Conservation (phyloP, 2,329 filamentous ascomycete genomes). For the Scedosporium dehoogii region DNA sequence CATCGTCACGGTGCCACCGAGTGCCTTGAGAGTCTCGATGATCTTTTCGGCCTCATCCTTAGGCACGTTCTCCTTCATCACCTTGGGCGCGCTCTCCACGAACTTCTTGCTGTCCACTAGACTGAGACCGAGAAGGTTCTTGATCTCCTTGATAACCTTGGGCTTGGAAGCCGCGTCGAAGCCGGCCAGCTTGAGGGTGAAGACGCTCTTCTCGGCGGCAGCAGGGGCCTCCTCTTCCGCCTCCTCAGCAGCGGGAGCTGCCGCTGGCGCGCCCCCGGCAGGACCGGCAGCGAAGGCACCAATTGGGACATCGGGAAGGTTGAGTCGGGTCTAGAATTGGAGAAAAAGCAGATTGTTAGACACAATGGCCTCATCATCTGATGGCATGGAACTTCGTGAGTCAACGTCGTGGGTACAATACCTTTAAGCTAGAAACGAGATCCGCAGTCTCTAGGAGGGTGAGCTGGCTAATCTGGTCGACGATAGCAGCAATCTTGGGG, state of each 20-base stretch:
- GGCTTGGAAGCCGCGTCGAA: constrained; percentile 87
- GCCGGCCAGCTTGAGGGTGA: constrained; percentile 86
- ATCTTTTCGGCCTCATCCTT: constrained; percentile 99
- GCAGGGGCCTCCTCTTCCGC: constrained; percentile 81
- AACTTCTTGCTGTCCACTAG: constrained; percentile 99
- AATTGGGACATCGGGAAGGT: constrained; percentile 95
- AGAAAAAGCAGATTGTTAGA: neutral
- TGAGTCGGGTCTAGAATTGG: constrained; percentile 40
- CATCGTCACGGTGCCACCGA: constrained; percentile 84
- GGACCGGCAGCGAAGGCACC: constrained; percentile 75
- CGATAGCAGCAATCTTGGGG: constrained; percentile 89
- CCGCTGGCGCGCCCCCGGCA: constrained; percentile 46
- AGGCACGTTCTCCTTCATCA: constrained; percentile 96
- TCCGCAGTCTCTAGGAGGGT: constrained; percentile 96
- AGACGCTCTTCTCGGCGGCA: constrained; percentile 89
- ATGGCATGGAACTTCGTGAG: neutral
- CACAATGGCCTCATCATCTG: neutral
- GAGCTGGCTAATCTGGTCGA: constrained; percentile 98
- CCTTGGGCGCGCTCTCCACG: constrained; percentile 93
- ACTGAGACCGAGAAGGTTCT: constrained; percentile 86
- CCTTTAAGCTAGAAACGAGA: constrained; percentile 90
- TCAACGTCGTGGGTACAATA: constrained; percentile 26
- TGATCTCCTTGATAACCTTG: constrained; percentile 99
- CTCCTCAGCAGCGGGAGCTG: constrained; percentile 61
- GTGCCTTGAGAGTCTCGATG: constrained; percentile 81